Percentiles rank a stretch among this genome's conserved stretches.
Conservation (phyloP, 257 asterid genomes). For the Solanum ossicruentum region DNA sequence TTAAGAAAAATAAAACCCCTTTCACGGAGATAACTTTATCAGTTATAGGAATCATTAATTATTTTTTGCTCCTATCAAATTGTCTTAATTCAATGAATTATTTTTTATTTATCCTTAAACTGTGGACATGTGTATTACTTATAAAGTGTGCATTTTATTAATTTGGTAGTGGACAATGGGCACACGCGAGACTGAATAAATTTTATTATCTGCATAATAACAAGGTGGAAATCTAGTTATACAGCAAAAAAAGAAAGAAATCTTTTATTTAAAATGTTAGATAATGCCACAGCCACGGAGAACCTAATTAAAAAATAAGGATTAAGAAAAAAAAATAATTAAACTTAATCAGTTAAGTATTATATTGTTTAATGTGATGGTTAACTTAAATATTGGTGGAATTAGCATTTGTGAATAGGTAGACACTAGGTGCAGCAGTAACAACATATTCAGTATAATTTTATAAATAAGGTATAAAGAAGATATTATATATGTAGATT, state of each 20-base stretch:
- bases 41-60: background rate
- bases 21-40: background rate
- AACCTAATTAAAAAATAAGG: background rate
- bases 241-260: background rate
- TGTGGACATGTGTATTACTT: background rate
- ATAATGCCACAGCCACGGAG: background rate
- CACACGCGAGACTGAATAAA: background rate
- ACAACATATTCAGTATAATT: no score
- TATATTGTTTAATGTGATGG: background rate
- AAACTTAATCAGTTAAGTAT: background rate
- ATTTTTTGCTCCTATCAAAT: background rate
- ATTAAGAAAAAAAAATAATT: background rate
- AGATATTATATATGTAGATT: no score
- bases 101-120: background rate
- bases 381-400: background rate
- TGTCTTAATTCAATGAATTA: background rate
- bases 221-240: constrained; percentile 3
- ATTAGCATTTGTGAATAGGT: background rate
- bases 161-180: background rate
- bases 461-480: no score
- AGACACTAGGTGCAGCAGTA: background rate
- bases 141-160: background rate
- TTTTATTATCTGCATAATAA: background rate
- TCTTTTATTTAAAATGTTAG: background rate
- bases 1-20: background rate